Percentiles rank a stretch among this genome's conserved stretches.
Conservation (phyloP, 768 basidiomycete genomes). For the Pleurotus ostreatus region DNA sequence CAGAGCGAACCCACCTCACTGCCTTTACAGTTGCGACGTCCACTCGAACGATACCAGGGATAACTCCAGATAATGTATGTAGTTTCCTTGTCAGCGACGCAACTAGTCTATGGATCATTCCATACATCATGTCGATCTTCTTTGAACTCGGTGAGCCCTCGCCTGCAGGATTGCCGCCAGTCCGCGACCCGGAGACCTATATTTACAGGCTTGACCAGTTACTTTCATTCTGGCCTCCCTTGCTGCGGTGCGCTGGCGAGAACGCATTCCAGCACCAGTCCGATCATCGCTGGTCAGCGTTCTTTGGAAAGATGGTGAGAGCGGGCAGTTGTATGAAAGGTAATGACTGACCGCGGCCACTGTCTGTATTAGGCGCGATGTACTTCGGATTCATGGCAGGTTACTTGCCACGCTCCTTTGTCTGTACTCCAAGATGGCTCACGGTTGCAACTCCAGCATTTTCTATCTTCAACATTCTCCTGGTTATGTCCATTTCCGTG, state of each 20-base stretch:
- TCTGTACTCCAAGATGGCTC: too few species aligned
- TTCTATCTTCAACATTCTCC: background rate
- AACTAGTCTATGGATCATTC: background rate
- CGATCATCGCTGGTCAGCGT: background rate
- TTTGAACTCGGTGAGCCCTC: background rate
- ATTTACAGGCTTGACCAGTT: background rate
- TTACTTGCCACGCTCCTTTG: background rate
- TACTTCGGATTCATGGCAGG: conserved; percentile 2
- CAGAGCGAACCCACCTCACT: too few species aligned
- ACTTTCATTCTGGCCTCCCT: background rate
- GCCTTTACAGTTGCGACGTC: too few species aligned
- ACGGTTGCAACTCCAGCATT: background rate
- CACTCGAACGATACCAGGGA: too few species aligned
- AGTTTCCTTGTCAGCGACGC: background rate
- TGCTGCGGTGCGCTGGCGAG: background rate
- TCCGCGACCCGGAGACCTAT: too few species aligned
- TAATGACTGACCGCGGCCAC: background rate
- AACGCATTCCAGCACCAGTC: background rate
- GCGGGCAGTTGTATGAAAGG: too few species aligned
- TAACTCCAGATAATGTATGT: background rate
- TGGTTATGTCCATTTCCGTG: background rate
- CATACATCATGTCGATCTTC: background rate
- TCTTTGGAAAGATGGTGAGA: conserved; percentile 1
- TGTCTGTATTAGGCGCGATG: background rate
- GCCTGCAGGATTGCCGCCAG: background rate